phyloP scores from a whole-genome alignment of 176 grass and related monocot species.

The Musa troglodytarum region DNA sequence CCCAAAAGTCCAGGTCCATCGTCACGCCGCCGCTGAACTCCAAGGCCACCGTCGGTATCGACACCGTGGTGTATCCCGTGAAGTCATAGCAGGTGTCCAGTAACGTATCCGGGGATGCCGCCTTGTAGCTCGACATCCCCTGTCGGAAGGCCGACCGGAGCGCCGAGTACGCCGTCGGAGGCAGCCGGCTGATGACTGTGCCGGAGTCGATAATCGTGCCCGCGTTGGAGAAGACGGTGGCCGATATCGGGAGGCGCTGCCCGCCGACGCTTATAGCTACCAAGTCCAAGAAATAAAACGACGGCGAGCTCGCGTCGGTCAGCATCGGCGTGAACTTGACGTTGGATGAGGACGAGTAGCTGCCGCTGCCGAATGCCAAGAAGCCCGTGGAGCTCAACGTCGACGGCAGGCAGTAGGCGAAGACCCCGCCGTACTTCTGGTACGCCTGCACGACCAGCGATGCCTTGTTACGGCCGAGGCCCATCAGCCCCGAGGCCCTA shows the following conservation, averaged over 20 bases:
- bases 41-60: conserved; percentile 39
- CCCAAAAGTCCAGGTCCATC: conserved; percentile 37
- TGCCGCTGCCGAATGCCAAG: conserved; percentile 38
- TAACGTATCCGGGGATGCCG: conserved; percentile 16
- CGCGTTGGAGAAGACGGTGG: conserved; percentile 33
- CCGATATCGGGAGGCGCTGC: conserved; percentile 17
- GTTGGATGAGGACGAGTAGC: conserved; percentile 21
- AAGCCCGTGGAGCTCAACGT: conserved; percentile 33
- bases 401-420: conserved; percentile 70
- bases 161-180: conserved; percentile 41
- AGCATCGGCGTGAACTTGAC: conserved; percentile 55
- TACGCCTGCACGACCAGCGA: conserved; percentile 53
- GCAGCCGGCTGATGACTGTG: conserved; percentile 78
- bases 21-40: conserved; percentile 35
- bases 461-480: conserved; percentile 46
- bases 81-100: conserved; percentile 72
- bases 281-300: conserved; percentile 67
- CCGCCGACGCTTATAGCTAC: conserved; percentile 47
- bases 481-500: conserved; percentile 40
- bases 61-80: conserved; percentile 2
- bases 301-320: conserved; percentile 15
- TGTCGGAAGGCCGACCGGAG: conserved; percentile 35
- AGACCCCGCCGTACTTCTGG: conserved; percentile 41
- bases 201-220: conserved; percentile 75
- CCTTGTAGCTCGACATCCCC: conserved; percentile 37